Percentiles rank a stretch among this genome's conserved stretches.
Conservation (phyloP, 2,329 filamentous ascomycete species). For the Thielaviopsis ethacetica region DNA sequence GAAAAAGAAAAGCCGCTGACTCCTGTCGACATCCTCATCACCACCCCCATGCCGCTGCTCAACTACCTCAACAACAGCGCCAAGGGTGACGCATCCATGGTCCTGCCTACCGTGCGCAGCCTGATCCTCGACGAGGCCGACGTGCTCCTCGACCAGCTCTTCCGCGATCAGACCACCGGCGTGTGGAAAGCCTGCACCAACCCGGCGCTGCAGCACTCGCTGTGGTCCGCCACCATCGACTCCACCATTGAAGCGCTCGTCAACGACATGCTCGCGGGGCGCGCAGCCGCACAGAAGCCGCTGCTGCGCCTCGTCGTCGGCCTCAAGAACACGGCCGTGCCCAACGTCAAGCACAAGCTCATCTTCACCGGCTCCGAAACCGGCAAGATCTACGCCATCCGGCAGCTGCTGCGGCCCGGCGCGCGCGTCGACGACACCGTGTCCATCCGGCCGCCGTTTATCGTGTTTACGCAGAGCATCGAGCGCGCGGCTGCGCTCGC, state of each 20-base stretch:
- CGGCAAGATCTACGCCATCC: slow-evolving; percentile 80
- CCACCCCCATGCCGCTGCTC: slow-evolving; percentile 45
- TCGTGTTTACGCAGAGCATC: slow-evolving; percentile 95
- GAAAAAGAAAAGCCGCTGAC: slow-evolving; percentile 13
- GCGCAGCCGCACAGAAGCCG: slow-evolving; percentile 26
- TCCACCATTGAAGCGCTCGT: slow-evolving; percentile 77
- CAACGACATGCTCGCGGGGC: slow-evolving; percentile 45
- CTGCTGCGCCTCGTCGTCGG: slow-evolving; percentile 84
- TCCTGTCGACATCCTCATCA: slow-evolving; percentile 23
- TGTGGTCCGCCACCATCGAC: slow-evolving; percentile 96
- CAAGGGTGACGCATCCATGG: slow-evolving; percentile 28
- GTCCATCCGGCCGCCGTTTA: slow-evolving; percentile 67
- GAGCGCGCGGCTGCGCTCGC: slow-evolving; percentile 75
- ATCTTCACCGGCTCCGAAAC: slow-evolving; percentile 84
- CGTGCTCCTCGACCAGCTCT: slow-evolving; percentile 79
- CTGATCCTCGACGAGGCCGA: slow-evolving; percentile 89
- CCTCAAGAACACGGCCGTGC: slow-evolving; percentile 86
- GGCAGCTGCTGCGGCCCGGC: slow-evolving; percentile 71
- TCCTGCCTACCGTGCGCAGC: slow-evolving; percentile 51
- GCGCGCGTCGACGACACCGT: slow-evolving; percentile 28
- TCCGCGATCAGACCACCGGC: slow-evolving; percentile 70
- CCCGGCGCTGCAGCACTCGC: slow-evolving; percentile 52
- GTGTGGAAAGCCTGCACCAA: slow-evolving; percentile 71
- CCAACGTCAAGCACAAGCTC: slow-evolving; percentile 78
- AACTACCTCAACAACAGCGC: slow-evolving; percentile 43